These are phyloP conservation scores for Ustilago vetiveriae DNA, from an alignment of 1,284 basidiomycete genomes.

Conservation along the genomic window DNA sequence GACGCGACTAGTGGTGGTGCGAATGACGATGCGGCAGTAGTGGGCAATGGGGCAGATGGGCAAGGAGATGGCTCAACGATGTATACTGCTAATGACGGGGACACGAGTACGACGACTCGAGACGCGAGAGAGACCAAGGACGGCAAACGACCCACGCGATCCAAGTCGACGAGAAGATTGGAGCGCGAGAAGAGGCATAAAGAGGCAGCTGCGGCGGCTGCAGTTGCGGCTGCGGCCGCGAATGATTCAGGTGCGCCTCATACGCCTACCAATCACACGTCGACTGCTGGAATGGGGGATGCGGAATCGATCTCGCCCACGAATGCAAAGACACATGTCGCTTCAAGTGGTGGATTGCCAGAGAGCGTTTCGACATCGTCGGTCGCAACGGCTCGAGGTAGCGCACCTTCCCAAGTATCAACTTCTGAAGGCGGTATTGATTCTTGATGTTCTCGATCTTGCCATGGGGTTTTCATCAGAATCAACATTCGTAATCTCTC, in stretches of 20 bases:
- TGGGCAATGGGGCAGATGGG: not conserved
- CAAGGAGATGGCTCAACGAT: conserved; percentile 2
- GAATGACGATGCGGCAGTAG: conserved; percentile 1
- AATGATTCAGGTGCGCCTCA: conserved; percentile 8
- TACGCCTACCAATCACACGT: conserved; percentile 15
- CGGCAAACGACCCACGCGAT: conserved; percentile 13
- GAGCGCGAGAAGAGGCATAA: conserved; percentile 40
- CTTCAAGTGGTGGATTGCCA: conserved; percentile 6
- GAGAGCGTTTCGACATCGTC: conserved; percentile 37
- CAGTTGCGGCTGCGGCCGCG: conserved; percentile 3
- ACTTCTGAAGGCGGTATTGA: too few relatives aligned
- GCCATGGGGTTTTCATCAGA: too few relatives aligned
- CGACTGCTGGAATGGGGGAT: not conserved
- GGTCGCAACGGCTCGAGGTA: conserved; percentile 22
- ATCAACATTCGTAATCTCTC: too few relatives aligned
- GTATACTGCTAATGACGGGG: conserved; percentile 2
- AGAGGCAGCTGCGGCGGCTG: conserved; percentile 12
- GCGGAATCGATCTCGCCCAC: not conserved
- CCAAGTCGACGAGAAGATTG: conserved; percentile 27
- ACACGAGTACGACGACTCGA: conserved; percentile 4
- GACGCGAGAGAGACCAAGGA: conserved; percentile 17
- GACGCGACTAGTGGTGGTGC: not conserved
- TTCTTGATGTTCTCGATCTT: too few relatives aligned
- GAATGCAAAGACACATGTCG: not conserved
- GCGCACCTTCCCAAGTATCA: not conserved